Evolutionary conservation across 176 grass and related monocot species (phyloP).

Genomic region (Stipa capillata): DNA sequence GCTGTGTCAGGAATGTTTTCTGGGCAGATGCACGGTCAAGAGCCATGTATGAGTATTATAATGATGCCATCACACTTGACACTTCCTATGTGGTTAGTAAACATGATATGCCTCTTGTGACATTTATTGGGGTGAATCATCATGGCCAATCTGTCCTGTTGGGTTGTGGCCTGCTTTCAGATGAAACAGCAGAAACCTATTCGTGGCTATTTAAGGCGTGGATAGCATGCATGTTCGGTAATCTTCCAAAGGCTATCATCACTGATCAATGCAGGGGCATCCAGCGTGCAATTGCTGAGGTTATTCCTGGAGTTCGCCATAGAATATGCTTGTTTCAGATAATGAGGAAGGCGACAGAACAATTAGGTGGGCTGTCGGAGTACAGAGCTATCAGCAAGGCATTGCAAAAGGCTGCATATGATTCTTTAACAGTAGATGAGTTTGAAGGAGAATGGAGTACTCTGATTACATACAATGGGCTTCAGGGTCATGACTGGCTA

Average conservation of each 20-base stretch:
- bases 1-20: conserved; percentile 63
- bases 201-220: conserved; percentile 83
- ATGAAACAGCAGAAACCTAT: conserved; percentile 84
- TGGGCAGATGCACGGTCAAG: conserved; percentile 89
- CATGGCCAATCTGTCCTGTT: conserved; percentile 80
- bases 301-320: conserved; percentile 73
- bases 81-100: conserved; percentile 67
- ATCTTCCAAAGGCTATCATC: conserved; percentile 75
- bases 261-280: conserved; percentile 74
- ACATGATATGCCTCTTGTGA: conserved; percentile 84
- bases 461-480: conserved; percentile 56
- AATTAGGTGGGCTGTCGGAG: conserved; percentile 69
- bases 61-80: conserved; percentile 66
- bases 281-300: conserved; percentile 68
- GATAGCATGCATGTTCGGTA: conserved; percentile 91
- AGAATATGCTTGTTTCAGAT: conserved; percentile 83
- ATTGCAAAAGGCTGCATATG: conserved; percentile 81
- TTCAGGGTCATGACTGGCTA: conserved; percentile 80
- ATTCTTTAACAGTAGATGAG: conserved; percentile 69
- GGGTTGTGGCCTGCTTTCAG: conserved; percentile 72
- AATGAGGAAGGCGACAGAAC: conserved; percentile 71
- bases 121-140: conserved; percentile 85
- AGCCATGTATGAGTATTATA: conserved; percentile 82
- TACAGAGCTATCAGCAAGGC: conserved; percentile 74
- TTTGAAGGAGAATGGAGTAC: conserved; percentile 84